A percentile compares a stretch with the other conserved stretches of the same genome.
Conservation (phyloP, 306 rosid species). For the Gastrolobium villosum region DNA sequence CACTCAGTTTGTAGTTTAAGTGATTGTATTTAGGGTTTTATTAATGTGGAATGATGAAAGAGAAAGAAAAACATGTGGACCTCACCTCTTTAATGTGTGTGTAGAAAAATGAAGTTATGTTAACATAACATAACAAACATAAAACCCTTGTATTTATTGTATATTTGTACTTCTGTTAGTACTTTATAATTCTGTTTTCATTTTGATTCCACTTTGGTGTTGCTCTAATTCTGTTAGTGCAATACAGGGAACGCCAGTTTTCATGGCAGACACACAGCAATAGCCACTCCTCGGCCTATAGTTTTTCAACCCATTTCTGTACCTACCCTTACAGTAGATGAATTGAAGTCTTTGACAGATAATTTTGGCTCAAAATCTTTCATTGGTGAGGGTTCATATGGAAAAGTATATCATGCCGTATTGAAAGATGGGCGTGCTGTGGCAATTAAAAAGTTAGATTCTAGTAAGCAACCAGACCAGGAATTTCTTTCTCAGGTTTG, state of each 20-base stretch:
- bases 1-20: neutral
- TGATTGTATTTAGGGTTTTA: neutral
- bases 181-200: neutral
- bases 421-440: constrained; percentile 65
- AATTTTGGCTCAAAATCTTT: constrained; percentile 71
- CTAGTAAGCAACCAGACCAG: constrained; percentile 75
- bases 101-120: too few relatives aligned
- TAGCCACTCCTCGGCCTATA: constrained; percentile 45
- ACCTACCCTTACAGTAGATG: constrained; percentile 74
- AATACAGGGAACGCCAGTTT: constrained; percentile 60
- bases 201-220: constrained; percentile 10
- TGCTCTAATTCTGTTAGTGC: constrained; percentile 37
- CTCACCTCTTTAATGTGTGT: too few relatives aligned
- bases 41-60: too few relatives aligned
- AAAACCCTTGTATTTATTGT: neutral
- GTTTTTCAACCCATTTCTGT: constrained; percentile 73
- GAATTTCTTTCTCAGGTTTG: constrained; percentile 85
- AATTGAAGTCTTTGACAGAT: constrained; percentile 73
- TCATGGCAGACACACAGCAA: constrained; percentile 55
- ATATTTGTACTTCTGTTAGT: constrained; percentile 1
- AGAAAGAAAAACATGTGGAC: too few relatives aligned
- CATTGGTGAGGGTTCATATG: constrained; percentile 89
- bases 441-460: constrained; percentile 82
- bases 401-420: constrained; percentile 72
- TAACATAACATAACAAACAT: too few relatives aligned